Base-by-base conservation (phyloP, 2,329 filamentous ascomycete genomes). In the Penicillium sp. region DNA sequence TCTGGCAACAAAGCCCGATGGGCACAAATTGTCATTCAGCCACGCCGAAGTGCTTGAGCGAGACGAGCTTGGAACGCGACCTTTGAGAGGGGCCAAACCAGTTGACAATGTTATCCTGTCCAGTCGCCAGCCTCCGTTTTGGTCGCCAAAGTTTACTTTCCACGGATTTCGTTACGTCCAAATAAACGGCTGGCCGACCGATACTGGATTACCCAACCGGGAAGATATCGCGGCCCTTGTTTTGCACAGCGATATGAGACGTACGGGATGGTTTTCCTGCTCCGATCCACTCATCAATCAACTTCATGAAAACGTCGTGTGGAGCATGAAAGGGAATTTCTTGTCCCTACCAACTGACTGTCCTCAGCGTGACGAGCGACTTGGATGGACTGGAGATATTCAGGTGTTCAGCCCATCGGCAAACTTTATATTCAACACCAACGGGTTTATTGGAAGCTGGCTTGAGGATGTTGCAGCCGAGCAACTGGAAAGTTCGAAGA, bases 271-370 rank as follows among this genome's bases (percentile, higher is more conserved):
- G 50, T 83, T 84, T 44, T 62, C 73, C 8, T 82, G 77, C 50
- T 85, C 81, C 0, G 65, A 85, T 43, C 42, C 58, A 0, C 65
- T 77, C 3, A 55, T 85, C 24, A 85, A 83, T 56, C 68, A 77
- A 41, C 73, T 86, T 4, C 77, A 84, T 55, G 48, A 73, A 1
- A 85, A 85, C 48, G 74, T 80, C 0, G 61, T 70, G 27, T 84
- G 82, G 82, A 76, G 75, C 5, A 82, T 83, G 76, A 74, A 75
- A 25, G 81, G 81, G 0, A 85, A 85, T 56, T 84, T 85, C 57
- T 57, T 84, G 3, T 76, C 74, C 0, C 65, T 84, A 0, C 81
- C 81, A 0, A 84, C 81, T 0, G 82, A 85, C 57, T 83, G 80
- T 55, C 80, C 80, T 0, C 79, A 82, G 54, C 71, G 79, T 1